phyloP scores from a whole-genome alignment of 2,329 filamentous ascomycete genomes.

The Hymenoscyphus occultus region DNA sequence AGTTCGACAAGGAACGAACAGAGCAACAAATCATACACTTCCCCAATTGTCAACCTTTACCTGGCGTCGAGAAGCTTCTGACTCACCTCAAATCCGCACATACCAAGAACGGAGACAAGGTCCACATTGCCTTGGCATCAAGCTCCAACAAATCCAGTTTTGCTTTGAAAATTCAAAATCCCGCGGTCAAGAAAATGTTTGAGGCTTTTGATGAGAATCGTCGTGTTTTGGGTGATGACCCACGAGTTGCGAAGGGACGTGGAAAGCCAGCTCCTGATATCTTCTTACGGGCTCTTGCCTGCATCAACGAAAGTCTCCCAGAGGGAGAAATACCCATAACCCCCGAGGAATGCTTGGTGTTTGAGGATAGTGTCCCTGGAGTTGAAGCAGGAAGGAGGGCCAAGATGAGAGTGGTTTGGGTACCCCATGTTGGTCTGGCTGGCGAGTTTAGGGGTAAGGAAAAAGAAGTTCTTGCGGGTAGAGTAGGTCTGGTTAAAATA shows the following conservation, averaged over 20 bases:
- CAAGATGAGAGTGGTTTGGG: constrained; percentile 94
- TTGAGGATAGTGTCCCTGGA: constrained; percentile 91
- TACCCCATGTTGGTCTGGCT: constrained; percentile 76
- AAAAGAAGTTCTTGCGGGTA: constrained; percentile 76
- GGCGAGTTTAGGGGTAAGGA: constrained; percentile 75
- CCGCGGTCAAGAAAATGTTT: constrained; percentile 57
- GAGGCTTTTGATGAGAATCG: constrained; percentile 64
- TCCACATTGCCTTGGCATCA: constrained; percentile 79
- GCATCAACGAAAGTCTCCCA: constrained; percentile 72
- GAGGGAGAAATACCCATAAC: constrained; percentile 62
- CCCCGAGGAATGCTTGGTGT: constrained; percentile 89
- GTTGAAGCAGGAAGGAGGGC: constrained; percentile 88
- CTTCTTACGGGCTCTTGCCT: constrained; percentile 80
- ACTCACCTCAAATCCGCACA: constrained; percentile 44
- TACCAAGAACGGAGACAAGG: constrained; percentile 34
- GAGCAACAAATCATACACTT: constrained; percentile 71
- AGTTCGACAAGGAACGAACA: constrained; percentile 60
- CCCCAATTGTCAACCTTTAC: constrained; percentile 69
- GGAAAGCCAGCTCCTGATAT: constrained; percentile 96
- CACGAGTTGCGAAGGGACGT: constrained; percentile 68
- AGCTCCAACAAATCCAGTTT: constrained; percentile 53
- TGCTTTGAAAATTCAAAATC: constrained; percentile 44
- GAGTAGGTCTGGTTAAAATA: constrained; percentile 46
- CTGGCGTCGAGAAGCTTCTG: constrained; percentile 72
- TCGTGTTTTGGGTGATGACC: constrained; percentile 81